phyloP scores from a whole-genome alignment of 2,329 filamentous ascomycete genomes.

The Sporothrix phasma region DNA sequence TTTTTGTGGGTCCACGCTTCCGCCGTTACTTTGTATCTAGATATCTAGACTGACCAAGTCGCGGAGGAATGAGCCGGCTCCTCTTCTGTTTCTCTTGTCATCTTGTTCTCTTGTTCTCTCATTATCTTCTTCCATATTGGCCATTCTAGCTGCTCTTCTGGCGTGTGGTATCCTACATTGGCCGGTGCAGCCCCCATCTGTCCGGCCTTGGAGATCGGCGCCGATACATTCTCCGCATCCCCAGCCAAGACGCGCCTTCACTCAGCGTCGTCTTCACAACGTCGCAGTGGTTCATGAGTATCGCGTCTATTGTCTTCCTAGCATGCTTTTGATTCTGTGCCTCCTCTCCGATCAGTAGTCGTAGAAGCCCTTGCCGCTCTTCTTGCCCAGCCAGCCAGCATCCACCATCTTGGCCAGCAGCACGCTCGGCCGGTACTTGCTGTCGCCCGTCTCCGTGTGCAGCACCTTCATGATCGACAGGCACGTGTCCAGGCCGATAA shows the following conservation, averaged over 20 bases:
- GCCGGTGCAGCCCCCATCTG: not conserved
- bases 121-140: not conserved
- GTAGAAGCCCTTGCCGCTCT: slow-evolving; percentile 92
- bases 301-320: not conserved
- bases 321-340: not conserved
- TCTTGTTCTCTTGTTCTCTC: too few species aligned
- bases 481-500: slow-evolving; percentile 94
- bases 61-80: not conserved
- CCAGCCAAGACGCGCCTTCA: not conserved
- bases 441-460: slow-evolving; percentile 83
- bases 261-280: too few species aligned
- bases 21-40: not conserved
- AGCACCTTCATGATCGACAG: slow-evolving; percentile 95
- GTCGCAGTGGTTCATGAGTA: not conserved
- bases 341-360: slow-evolving; percentile 51
- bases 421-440: slow-evolving; percentile 86
- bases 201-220: not conserved
- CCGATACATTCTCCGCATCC: not conserved
- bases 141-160: not conserved
- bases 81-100: not conserved
- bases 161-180: not conserved
- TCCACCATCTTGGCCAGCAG: slow-evolving; percentile 91
- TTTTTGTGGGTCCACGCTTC: slow-evolving; percentile 5
- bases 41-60: not conserved
- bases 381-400: slow-evolving; percentile 96